Evolutionary conservation across 345 rosid species (phyloP), one percentile per base, ranked within the genome.

Genomic region (Eucalyptus cloeziana): DNA sequence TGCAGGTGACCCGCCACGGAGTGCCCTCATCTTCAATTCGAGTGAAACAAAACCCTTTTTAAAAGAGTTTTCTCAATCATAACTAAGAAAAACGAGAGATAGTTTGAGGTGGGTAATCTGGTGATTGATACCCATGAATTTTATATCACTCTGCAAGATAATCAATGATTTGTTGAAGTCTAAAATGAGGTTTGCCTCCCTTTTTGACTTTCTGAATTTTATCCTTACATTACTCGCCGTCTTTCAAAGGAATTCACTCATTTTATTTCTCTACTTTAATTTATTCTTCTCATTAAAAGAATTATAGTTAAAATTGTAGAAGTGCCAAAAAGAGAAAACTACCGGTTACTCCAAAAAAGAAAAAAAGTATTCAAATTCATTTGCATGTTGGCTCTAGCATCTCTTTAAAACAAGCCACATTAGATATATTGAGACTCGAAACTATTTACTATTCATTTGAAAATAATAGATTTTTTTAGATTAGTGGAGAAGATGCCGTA

Each of bases 201-300:
- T 69, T 69, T 69, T 31, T 31, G 2, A 33, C 43, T 69, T 69
- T 31, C 1, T 9, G 43, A 69, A 69, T 69, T 69, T 69, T 69
- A 2, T 37, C 11, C 12, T 69, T 17, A 1, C 2, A 71, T 71
- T 17, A 5, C 25, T 71, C 0, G 13, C 4, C 6, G 2, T 37
- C 83, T 71, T 71, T 71, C 12, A 37, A 71, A 37, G 25, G 4
- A 71, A 40, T 71, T 71, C 8, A 9, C 8, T 21, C 8, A 2
- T 37, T 33, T 71, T 19, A 10, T 19, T 71, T 71, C 45, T 71
- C 13, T 5, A 21, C 24, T 19, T 10, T 19, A 33, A 71, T 37
- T 37, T 37, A 71, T 71, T 37, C 25, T 33, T 37, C 25, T 33
- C 43, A 69, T 69, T 56, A 56, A 22, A 56, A 56, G 12, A 56